A percentile compares a stretch with the other conserved stretches of the same genome.
Conservation (phyloP, 306 rosid genomes). For the Senna siamea region DNA sequence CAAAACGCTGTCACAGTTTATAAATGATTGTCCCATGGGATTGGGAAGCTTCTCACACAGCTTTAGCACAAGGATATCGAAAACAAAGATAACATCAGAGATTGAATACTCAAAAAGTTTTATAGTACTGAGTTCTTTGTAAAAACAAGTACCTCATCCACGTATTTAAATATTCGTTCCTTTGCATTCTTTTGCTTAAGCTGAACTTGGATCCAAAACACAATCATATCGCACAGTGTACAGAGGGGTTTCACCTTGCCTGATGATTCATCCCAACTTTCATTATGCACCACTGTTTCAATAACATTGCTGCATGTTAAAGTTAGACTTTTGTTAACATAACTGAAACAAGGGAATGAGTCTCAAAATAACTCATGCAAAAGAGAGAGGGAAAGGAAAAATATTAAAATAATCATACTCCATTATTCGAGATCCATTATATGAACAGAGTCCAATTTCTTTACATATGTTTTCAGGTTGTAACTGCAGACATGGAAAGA, state of each 20-base stretch:
- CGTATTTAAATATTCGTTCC: slow-evolving; percentile 57
- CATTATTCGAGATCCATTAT: slow-evolving; percentile 31
- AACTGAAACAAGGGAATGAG: slow-evolving; percentile 16
- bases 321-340: slow-evolving; percentile 28
- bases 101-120: not conserved
- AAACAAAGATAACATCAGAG: slow-evolving; percentile 4
- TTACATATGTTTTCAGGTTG: slow-evolving; percentile 60
- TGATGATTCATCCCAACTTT: slow-evolving; percentile 41
- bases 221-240: slow-evolving; percentile 68
- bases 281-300: slow-evolving; percentile 54
- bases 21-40: slow-evolving; percentile 58
- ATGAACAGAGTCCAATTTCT: slow-evolving; percentile 61
- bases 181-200: slow-evolving; percentile 59
- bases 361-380: not conserved
- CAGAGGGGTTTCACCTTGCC: slow-evolving; percentile 51
- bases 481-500: slow-evolving; percentile 50
- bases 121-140: not conserved
- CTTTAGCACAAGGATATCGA: slow-evolving; percentile 44
- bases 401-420: slow-evolving; percentile 37
- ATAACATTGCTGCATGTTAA: slow-evolving; percentile 60
- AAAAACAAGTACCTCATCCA: slow-evolving; percentile 58
- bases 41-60: slow-evolving; percentile 77
- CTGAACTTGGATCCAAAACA: slow-evolving; percentile 73
- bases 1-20: slow-evolving; percentile 55
- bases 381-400: slow-evolving; percentile 29